Conservation (phyloP, 2,329 filamentous ascomycete genomes). For the Thyridium curvatum region DNA sequence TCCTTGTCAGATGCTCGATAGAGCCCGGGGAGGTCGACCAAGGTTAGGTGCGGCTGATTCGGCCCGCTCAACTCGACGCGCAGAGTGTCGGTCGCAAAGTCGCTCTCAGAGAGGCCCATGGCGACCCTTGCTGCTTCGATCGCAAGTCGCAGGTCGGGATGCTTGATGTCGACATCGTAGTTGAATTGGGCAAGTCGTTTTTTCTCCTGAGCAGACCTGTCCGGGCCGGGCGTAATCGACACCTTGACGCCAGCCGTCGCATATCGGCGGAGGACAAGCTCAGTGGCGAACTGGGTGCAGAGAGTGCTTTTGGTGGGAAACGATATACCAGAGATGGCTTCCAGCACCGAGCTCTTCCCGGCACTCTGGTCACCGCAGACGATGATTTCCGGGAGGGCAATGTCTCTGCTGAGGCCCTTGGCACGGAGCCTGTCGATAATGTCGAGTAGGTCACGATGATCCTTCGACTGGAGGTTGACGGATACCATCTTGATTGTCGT, state of each 20-base stretch:
- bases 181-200: conserved; percentile 18
- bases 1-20: conserved; percentile 41
- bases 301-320: conserved; percentile 53
- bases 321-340: conserved; percentile 55
- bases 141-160: conserved; percentile 21
- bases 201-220: conserved; percentile 17
- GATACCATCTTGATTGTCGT: not conserved
- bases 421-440: conserved; percentile 30
- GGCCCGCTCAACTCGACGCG: conserved; percentile 42
- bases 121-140: conserved; percentile 30
- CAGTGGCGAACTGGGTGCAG: conserved; percentile 58
- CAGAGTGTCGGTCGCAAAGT: conserved; percentile 40
- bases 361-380: conserved; percentile 57
- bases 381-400: conserved; percentile 41
- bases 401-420: conserved; percentile 25
- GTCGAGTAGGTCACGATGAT: conserved; percentile 30
- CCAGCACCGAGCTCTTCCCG: conserved; percentile 59
- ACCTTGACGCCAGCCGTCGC: conserved; percentile 23
- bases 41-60: conserved; percentile 42
- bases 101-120: conserved; percentile 41
- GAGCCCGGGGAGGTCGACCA: conserved; percentile 54
- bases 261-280: conserved; percentile 48
- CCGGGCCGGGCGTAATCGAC: conserved; percentile 26
- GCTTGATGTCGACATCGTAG: conserved; percentile 7
- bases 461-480: conserved; percentile 14